These are phyloP conservation scores for Arabidopsis arenosa DNA, from an alignment of 345 rosid genomes.

Conservation along the genomic window DNA sequence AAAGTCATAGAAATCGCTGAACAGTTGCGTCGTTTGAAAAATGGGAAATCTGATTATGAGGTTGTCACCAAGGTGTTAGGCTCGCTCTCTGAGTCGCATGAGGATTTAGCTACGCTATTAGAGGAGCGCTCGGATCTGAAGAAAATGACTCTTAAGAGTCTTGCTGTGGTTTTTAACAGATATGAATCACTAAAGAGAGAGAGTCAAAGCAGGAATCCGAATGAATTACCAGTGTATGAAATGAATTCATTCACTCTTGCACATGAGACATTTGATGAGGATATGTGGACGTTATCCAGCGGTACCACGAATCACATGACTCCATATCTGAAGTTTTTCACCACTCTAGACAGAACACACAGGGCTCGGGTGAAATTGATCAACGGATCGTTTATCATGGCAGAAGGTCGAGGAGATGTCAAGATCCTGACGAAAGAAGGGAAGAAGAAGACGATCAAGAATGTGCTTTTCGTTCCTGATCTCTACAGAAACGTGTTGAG, in stretches of 20 bases:
- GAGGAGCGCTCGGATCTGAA: slow-evolving; percentile 15
- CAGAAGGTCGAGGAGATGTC: slow-evolving; percentile 7
- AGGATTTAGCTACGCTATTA: not conserved
- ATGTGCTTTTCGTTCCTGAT: slow-evolving; percentile 5
- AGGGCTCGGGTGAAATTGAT: slow-evolving; percentile 21
- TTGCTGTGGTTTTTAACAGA: not conserved
- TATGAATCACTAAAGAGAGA: not conserved
- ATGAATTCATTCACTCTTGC: not conserved
- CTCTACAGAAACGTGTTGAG: not conserved
- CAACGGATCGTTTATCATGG: not conserved
- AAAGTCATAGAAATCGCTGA: slow-evolving; percentile 4
- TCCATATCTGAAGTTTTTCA: slow-evolving; percentile 31
- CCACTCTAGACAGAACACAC: not conserved
- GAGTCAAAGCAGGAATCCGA: no score
- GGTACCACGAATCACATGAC: slow-evolving; percentile 7
- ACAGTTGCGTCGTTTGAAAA: slow-evolving; percentile 15
- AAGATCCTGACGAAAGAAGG: not conserved
- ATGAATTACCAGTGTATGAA: not conserved
- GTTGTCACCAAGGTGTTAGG: slow-evolving; percentile 18
- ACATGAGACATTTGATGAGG: slow-evolving; percentile 5
- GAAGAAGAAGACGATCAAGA: not conserved
- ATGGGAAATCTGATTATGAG: slow-evolving; percentile 13
- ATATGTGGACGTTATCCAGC: slow-evolving; percentile 18
- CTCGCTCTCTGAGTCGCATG: not conserved
- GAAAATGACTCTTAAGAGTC: not conserved